Base-by-base conservation (phyloP, 805 yeast species). In the Wickerhamomyces hampshirensis region DNA sequence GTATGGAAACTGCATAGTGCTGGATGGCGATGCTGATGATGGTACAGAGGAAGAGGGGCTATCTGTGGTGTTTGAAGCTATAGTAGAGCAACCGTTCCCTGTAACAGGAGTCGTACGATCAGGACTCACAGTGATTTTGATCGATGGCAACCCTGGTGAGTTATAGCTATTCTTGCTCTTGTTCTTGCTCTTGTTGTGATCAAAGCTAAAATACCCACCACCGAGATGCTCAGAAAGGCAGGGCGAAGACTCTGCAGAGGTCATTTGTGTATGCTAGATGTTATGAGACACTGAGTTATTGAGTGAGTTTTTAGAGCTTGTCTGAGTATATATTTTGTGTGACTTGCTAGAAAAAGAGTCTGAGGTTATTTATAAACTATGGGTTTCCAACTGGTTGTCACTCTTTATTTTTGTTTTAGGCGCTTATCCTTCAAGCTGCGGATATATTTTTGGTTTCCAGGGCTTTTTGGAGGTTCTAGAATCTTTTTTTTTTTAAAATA, bases 81-180 rank as follows among this genome's bases (percentile, higher is more conserved):
- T n/a, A n/a, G n/a, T n/a, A n/a, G n/a, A n/a, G n/a, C n/a, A n/a
- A n/a, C n/a, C n/a, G 24, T 21, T 21, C 10, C 24, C 11, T 7
- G 24, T 8, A 21, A 11, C 24, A 11, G 24, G 10, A 21, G 10
- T 11, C 7, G 24, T 21, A 21, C 24, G 10, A 21, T 8, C 24
- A 21, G 45, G 45, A 15, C 38, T 34, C 21, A 38, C 42, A 1
- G 42, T 38, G 38, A 42, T 42, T 26, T 33, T 42, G 34, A 42
- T 33, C 37, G 38, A 40, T 3, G 42, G 42, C 15, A 33, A 8
- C 18, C 18, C 2, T 18, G 30, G 33, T 12, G 7, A 28, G 9
- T 13, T 23, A 26, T 19, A 18, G 33, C 29, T 4, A 34, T 26
- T 11, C 26, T 14, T 2, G 28, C 28, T 23, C 31, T 24, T 11